Conservation (phyloP, 129 eudicot genomes). For the Artemisia annua region DNA sequence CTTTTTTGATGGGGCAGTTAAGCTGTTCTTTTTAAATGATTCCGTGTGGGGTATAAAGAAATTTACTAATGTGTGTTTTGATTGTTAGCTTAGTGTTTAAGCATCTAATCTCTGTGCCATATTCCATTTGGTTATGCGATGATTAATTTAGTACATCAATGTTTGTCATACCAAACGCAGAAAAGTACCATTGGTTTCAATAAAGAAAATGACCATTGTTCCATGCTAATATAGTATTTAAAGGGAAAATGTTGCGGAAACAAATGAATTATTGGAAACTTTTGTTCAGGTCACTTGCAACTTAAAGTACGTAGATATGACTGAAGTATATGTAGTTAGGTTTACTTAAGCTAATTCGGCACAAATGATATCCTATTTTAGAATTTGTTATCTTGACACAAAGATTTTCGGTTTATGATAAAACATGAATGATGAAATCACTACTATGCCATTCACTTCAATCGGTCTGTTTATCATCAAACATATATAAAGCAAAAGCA, state of each 20-base stretch:
- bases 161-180: background rate
- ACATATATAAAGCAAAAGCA: background rate
- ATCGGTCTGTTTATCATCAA: background rate
- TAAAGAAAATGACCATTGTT: background rate
- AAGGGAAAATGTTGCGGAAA: background rate
- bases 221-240: background rate
- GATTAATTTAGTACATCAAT: background rate
- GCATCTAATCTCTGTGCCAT: constrained; percentile 38
- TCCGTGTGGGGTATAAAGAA: constrained; percentile 18
- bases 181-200: background rate
- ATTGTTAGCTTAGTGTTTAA: constrained; percentile 22
- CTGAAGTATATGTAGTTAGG: background rate
- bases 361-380: no score
- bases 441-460: no score
- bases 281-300: background rate
- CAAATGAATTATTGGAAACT: background rate
- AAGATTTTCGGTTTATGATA: no score
- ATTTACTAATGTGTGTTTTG: background rate
- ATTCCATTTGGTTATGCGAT: constrained; percentile 14
- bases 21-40: constrained; percentile 14
- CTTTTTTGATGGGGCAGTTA: background rate
- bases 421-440: no score
- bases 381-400: no score
- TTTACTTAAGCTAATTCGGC: background rate
- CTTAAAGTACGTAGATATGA: no score